Evolutionary conservation across 2,329 filamentous ascomycete genomes (phyloP).

Genomic region (Immersiporthe knoxdaviesiana): DNA sequence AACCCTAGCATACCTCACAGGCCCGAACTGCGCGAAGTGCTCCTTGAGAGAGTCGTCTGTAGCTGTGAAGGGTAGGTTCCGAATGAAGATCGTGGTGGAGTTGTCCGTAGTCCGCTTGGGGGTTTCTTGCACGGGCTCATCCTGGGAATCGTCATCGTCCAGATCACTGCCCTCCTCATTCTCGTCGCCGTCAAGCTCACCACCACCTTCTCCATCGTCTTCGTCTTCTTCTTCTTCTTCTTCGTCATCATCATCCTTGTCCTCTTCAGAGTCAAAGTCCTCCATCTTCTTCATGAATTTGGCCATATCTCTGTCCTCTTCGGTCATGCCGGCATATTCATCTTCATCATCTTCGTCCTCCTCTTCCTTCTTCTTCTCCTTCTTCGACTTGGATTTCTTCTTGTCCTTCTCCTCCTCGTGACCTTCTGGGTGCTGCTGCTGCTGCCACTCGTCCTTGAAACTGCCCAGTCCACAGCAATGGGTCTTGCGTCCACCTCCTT

Average conservation of each 20-base stretch:
- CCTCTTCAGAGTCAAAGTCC: constrained; percentile 62
- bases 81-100: constrained; percentile 82
- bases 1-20: constrained; percentile 86
- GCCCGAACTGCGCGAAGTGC: constrained; percentile 87
- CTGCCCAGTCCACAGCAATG: constrained; percentile 94
- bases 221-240: constrained; percentile 44
- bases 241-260: constrained; percentile 49
- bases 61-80: constrained; percentile 89
- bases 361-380: constrained; percentile 47
- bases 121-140: constrained; percentile 40
- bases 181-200: constrained; percentile 45
- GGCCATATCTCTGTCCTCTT: constrained; percentile 47
- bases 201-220: constrained; percentile 41
- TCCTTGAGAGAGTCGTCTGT: constrained; percentile 81
- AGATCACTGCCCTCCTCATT: constrained; percentile 51
- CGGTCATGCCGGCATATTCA: constrained; percentile 41
- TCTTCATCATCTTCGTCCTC: constrained; percentile 37
- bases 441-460: constrained; percentile 84
- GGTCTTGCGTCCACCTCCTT: constrained; percentile 86
- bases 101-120: constrained; percentile 59
- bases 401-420: constrained; percentile 43
- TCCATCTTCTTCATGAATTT: constrained; percentile 63
- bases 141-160: constrained; percentile 37
- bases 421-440: constrained; percentile 55
- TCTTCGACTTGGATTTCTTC: constrained; percentile 36